These are phyloP conservation scores for Tuber borchii DNA, from an alignment of 495 filamentous ascomycete species.

Conservation along the genomic window DNA sequence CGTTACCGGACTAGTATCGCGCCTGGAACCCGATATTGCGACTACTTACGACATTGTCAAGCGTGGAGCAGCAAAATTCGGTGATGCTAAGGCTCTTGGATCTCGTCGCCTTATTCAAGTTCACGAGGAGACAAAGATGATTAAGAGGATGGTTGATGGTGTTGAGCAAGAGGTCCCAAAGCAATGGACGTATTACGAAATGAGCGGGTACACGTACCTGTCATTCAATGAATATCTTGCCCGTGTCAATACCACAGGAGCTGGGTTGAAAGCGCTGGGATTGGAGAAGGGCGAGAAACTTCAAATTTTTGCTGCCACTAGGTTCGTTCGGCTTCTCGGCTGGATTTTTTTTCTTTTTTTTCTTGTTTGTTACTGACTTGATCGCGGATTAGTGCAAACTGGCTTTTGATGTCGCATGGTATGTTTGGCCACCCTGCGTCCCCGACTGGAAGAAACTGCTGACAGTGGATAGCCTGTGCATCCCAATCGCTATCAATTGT, in stretches of 20 bases:
- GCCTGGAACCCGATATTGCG: slow-evolving; percentile 60
- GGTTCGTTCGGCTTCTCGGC: slow-evolving; percentile 42
- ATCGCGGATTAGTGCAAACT: slow-evolving; percentile 53
- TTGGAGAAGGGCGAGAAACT: slow-evolving; percentile 65
- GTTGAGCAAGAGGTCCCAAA: slow-evolving; percentile 85
- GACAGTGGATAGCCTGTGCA: slow-evolving; percentile 48
- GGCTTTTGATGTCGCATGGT: slow-evolving; percentile 70
- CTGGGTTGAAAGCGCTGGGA: slow-evolving; percentile 73
- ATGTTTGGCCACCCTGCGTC: slow-evolving; percentile 18
- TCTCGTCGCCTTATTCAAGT: slow-evolving; percentile 72
- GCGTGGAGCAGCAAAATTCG: slow-evolving; percentile 69
- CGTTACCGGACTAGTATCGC: slow-evolving; percentile 61
- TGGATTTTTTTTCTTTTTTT: background rate
- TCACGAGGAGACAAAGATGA: slow-evolving; percentile 88
- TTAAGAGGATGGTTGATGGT: slow-evolving; percentile 94
- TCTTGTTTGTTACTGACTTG: background rate
- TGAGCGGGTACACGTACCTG: slow-evolving; percentile 77
- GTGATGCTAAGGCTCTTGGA: slow-evolving; percentile 81
- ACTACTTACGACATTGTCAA: slow-evolving; percentile 84
- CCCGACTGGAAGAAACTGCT: slow-evolving; percentile 6
- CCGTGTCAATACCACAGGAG: slow-evolving; percentile 63
- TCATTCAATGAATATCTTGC: slow-evolving; percentile 85
- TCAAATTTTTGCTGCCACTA: slow-evolving; percentile 87
- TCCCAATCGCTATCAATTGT: slow-evolving; percentile 96
- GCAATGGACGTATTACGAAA: slow-evolving; percentile 93